phyloP scores from a whole-genome alignment of 768 basidiomycete species.

The Termitomyces sp. region DNA sequence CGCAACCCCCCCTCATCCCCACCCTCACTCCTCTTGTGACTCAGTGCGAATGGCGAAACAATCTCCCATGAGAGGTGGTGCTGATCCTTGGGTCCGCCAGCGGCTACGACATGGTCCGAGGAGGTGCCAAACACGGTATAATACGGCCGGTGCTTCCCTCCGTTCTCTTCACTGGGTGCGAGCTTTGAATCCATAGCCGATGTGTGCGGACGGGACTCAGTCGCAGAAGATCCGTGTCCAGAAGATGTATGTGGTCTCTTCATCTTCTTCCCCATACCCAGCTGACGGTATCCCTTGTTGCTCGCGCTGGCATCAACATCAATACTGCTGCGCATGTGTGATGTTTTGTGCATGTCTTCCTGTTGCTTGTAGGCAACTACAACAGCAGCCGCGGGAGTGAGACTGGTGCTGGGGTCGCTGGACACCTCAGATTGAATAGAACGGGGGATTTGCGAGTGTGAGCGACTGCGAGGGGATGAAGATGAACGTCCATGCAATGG shows the following conservation, averaged over 20 bases:
- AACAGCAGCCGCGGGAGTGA: conserved; percentile 44
- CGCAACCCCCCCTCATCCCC: conserved; percentile 12
- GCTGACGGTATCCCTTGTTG: no score
- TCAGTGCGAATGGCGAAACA: conserved; percentile 5
- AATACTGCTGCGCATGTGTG: not conserved
- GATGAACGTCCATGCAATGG: not conserved
- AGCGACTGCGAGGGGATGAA: not conserved
- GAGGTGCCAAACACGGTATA: conserved; percentile 52
- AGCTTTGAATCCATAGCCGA: no score
- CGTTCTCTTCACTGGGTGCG: not conserved
- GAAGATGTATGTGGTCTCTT: conserved; percentile 11
- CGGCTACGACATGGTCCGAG: conserved; percentile 38
- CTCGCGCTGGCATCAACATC: not conserved
- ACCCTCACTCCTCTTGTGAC: conserved; percentile 2
- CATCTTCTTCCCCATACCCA: conserved; percentile 13
- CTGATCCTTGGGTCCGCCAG: conserved; percentile 36
- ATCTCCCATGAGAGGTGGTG: conserved; percentile 19
- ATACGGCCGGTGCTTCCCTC: conserved; percentile 32
- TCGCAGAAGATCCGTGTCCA: not conserved
- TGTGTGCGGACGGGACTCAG: not conserved
- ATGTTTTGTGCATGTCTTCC: conserved; percentile 17
- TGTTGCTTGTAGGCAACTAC: conserved; percentile 46
- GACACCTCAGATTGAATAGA: not conserved
- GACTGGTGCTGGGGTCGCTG: conserved; percentile 4
- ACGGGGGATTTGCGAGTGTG: not conserved